Conservation (phyloP, 495 filamentous ascomycete genomes). For the Lindgomyces ingoldianus region DNA sequence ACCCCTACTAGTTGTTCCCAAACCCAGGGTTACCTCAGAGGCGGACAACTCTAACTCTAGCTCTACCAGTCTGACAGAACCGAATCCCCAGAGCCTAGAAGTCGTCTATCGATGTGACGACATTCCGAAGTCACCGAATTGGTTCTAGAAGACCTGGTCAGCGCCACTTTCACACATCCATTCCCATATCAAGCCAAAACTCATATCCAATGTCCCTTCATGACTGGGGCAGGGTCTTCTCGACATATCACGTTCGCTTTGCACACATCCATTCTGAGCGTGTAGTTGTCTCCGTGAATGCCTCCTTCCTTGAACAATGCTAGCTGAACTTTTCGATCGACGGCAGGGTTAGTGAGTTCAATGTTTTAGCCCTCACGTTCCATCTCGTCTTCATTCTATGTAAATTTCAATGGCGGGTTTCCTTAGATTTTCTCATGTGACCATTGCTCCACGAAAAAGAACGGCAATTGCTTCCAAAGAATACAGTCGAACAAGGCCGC, state of each 20-base stretch:
- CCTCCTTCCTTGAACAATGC: neutral
- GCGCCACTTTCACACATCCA: neutral
- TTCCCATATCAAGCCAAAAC: neutral
- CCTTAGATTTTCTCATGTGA: neutral
- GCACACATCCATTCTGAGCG: neutral
- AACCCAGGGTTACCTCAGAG: too few species aligned
- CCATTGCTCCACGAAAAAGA: neutral
- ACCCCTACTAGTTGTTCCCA: too few species aligned
- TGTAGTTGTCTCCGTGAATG: neutral
- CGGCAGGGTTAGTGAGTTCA: neutral
- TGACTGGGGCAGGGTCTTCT: neutral
- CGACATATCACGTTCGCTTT: neutral
- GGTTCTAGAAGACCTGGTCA: neutral
- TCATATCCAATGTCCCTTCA: neutral
- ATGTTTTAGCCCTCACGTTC: too few species aligned
- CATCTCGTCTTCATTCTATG: neutral
- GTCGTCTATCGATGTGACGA: neutral
- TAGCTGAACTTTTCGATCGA: neutral
- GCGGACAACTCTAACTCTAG: too few species aligned
- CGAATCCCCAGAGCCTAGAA: too few species aligned
- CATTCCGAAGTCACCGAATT: neutral
- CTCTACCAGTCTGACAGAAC: too few species aligned
- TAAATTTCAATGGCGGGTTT: neutral
- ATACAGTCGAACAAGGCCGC: neutral
- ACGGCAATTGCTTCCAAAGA: neutral